Conservation (phyloP, 2,329 filamentous ascomycete species). For the Fusarium nelsonii region DNA sequence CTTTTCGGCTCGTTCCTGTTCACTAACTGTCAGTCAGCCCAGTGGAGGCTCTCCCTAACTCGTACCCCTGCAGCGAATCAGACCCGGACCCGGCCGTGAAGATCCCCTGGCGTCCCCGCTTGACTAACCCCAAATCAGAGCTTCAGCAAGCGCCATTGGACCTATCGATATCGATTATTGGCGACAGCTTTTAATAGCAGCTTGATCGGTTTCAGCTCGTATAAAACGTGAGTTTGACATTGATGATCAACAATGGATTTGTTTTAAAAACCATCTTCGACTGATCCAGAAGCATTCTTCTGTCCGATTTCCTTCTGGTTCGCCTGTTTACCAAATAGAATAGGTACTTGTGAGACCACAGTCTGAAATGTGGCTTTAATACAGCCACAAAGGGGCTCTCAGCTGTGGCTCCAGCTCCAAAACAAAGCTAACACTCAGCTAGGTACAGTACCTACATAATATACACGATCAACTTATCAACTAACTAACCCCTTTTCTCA, state of each 20-base stretch:
- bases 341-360: neutral
- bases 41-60: slow-evolving; percentile 30
- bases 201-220: slow-evolving; percentile 29
- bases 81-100: slow-evolving; percentile 34
- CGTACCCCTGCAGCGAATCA: slow-evolving; percentile 39
- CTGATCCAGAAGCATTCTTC: neutral
- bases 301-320: neutral
- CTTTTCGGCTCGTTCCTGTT: slow-evolving; percentile 47
- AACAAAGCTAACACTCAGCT: slow-evolving; percentile 26
- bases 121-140: slow-evolving; percentile 32
- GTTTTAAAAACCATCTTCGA: neutral
- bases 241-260: neutral
- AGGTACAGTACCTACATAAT: no score
- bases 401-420: slow-evolving; percentile 32
- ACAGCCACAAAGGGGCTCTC: slow-evolving; percentile 25
- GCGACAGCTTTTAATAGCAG: slow-evolving; percentile 22
- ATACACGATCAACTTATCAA: slow-evolving; percentile 9
- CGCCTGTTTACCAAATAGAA: no score
- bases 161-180: slow-evolving; percentile 31
- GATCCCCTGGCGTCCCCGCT: slow-evolving; percentile 40
- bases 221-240: slow-evolving; percentile 15
- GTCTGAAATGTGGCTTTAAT: slow-evolving; percentile 1
- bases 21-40: slow-evolving; percentile 27
- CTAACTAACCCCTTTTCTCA: slow-evolving; percentile 34
- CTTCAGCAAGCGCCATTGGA: slow-evolving; percentile 24